Evolutionary conservation across 495 filamentous ascomycete genomes (phyloP), one percentile per base, ranked within the genome.

Genomic region (Aspergillus haitiensis): DNA sequence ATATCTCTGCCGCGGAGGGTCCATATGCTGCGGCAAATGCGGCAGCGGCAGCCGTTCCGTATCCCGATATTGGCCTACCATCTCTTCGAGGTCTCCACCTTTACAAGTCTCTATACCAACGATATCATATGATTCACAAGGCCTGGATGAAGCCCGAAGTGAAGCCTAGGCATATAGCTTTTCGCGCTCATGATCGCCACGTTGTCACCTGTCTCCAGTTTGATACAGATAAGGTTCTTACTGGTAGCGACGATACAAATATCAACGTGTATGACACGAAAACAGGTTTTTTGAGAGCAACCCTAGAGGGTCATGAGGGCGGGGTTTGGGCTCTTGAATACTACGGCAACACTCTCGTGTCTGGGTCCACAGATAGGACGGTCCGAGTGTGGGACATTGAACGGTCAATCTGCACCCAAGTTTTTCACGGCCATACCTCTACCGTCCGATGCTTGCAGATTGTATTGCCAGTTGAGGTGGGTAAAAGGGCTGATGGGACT

Each of bases 241-340:
- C 95, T 10, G 94, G 94, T 33, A 97, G 93, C 64, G 94, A 99
- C 73, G 94, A 99, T 70, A 96, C 92, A 9, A 88, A 96, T 59
- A 99, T 99, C 70, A 92, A 98, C 68, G 93, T 99, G 44, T 99
- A 98, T 70, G 93, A 98, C 67, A 99, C 94, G 11, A 93, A 93
- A 72, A 98, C 92, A 6, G 94, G 94, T 56, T 88, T 88, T 56
- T 74, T 96, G 52, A 85, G 90, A 58, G 88, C 84, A 54, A 90
- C 85, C 39, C 82, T 99, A 5, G 87, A 89, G 68, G 94, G 94
- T 16, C 94, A 99, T 68, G 95, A 99, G 67, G 94, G 94, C 46
- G 94, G 94, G 46, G 94, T 99, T 6, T 99, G 94, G 94, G 94
- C 94, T 48, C 80, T 99, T 34, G 92, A 99, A 67, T 98, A 99